Conservation (phyloP, 768 basidiomycete genomes). For the Multifurca ochricompacta region DNA sequence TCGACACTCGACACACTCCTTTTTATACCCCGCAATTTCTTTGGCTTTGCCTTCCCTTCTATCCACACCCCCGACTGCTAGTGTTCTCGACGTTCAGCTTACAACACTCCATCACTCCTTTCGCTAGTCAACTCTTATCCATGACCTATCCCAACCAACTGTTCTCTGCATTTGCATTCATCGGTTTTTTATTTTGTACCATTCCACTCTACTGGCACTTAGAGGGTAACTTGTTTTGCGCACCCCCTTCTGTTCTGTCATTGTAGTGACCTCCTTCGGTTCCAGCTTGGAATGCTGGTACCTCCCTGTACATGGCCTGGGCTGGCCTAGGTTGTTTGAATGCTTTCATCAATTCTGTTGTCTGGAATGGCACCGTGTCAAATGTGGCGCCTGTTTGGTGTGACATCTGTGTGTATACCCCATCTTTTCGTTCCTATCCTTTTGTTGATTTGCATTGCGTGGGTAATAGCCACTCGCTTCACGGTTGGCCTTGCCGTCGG, state of each 20-base stretch:
- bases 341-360: slow-evolving; percentile 54
- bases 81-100: too few relatives aligned
- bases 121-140: too few relatives aligned
- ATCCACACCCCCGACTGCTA: neutral
- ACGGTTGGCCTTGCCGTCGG: slow-evolving; percentile 24
- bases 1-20: too few relatives aligned
- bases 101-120: neutral
- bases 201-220: slow-evolving; percentile 52
- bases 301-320: slow-evolving; percentile 67
- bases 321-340: slow-evolving; percentile 48
- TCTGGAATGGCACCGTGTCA: slow-evolving; percentile 55
- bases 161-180: slow-evolving; percentile 35
- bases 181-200: slow-evolving; percentile 40
- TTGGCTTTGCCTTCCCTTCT: neutral
- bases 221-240: slow-evolving; percentile 28
- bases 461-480: slow-evolving; percentile 26
- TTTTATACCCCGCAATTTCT: neutral
- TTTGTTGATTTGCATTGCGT: neutral
- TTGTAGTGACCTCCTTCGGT: neutral
- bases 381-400: slow-evolving; percentile 45
- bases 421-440: neutral
- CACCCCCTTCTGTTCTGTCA: too few relatives aligned
- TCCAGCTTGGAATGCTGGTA: slow-evolving; percentile 59
- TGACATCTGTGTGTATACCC: slow-evolving; percentile 41
- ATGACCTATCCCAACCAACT: slow-evolving; percentile 19